Base-by-base conservation (phyloP, 2,329 filamentous ascomycete genomes). In the Neonectria ditissima region DNA sequence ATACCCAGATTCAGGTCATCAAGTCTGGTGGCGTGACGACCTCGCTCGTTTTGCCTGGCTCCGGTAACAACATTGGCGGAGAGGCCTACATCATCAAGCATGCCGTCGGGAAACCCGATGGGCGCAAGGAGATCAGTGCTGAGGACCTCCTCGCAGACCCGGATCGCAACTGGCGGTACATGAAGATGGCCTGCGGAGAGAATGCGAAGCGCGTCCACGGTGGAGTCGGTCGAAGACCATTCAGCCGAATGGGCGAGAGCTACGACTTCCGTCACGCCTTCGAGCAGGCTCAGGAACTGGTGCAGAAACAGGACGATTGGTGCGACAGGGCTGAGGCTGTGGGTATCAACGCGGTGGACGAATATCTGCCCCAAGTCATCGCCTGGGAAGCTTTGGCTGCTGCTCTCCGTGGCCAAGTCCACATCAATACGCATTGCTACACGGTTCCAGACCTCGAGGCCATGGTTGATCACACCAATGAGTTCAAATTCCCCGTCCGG, bases 121-220 rank as follows among this genome's bases (percentile, higher is more conserved):
- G 89, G 4, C 84, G 89, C 22, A 79, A 82, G 16, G 89, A 92
- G 74, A 84, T 89, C 45, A 90, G 88, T 56, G 87, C 86, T 2
- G 78, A 82, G 24, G 86, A 91, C 67, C 83, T 92, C 80, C 80
- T 92, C 10, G 89, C 90, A 1, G 88, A 91, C 55, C 89, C 89
- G 0, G 88, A 90, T 44, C 81, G 82, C 22, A 86, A 81, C 63
- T 90, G 89, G 86, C 83, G 90, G 20, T 92, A 91, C 75, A 90
- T 92, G 83, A 92, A 92, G 79, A 92, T 92, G 89, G 90, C 90
- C 0, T 92, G 89, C 67, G 90, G 90, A 37, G 90, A 92, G 77
- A 92, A 92, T 69, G 80, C 89, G 2, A 91, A 91, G 78, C 79
- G 83, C 1, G 79, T 87, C 1, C 90, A 91, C 63, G 88, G 88